phyloP scores from a whole-genome alignment of 1,139 yeast species.

The Dujonia santamariae region DNA sequence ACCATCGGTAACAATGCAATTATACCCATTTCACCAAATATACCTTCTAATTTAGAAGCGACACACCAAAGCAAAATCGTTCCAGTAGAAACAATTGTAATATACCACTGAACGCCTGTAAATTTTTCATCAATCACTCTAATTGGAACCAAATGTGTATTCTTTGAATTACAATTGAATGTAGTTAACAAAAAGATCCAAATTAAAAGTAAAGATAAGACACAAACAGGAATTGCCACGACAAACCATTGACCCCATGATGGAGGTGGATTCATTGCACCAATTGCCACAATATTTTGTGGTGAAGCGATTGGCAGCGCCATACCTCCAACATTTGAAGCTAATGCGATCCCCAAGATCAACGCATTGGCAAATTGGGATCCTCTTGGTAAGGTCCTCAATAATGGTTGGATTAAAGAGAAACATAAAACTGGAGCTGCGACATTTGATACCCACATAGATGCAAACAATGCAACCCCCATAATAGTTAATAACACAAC shows the following conservation, averaged over 20 bases:
- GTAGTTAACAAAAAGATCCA: conserved; percentile 60
- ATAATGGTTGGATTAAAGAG: conserved; percentile 61
- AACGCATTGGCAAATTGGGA: conserved; percentile 62
- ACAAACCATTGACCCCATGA: conserved; percentile 81
- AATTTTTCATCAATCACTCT: conserved; percentile 60
- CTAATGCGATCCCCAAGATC: conserved; percentile 68
- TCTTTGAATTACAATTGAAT: conserved; percentile 45
- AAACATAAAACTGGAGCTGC: conserved; percentile 77
- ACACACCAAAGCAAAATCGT: conserved; percentile 76
- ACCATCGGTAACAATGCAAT: conserved; percentile 66
- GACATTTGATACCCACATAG: conserved; percentile 79
- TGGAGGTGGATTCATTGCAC: conserved; percentile 61
- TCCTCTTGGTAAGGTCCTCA: conserved; percentile 60
- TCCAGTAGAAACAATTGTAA: conserved; percentile 45
- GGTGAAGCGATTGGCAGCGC: conserved; percentile 81
- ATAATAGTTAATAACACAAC: conserved; percentile 60
- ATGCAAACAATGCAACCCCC: conserved; percentile 65
- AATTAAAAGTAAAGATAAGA: conserved; percentile 48
- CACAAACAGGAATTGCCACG: conserved; percentile 62
- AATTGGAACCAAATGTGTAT: conserved; percentile 45
- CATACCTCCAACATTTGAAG: conserved; percentile 76
- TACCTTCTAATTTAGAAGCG: conserved; percentile 50
- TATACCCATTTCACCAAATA: conserved; percentile 71
- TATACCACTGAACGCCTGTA: conserved; percentile 62
- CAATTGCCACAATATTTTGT: conserved; percentile 72